phyloP scores from a whole-genome alignment of 108 stramenopile genomes.

The Skeletonema costatum region DNA sequence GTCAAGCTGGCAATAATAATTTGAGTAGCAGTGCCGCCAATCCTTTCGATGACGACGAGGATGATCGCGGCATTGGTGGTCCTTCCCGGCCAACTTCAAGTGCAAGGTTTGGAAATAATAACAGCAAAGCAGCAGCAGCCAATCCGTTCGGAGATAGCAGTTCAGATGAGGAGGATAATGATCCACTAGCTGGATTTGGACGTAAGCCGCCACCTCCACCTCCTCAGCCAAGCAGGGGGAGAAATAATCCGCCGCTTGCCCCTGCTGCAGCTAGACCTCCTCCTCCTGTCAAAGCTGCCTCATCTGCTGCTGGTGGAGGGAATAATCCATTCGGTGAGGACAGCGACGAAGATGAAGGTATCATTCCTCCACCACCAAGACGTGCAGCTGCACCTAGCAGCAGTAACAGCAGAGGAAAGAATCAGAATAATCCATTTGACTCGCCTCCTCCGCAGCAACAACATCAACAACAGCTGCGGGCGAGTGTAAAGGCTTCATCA shows the following conservation, averaged over 20 bases:
- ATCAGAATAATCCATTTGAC: slow-evolving; percentile 18
- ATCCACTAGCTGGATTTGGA: slow-evolving; percentile 20
- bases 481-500: not conserved
- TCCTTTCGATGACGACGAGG: slow-evolving; percentile 33
- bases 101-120: not conserved
- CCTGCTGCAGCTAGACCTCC: too few species aligned
- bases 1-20: not conserved
- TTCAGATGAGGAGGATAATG: not conserved
- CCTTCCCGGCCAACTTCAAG: not conserved
- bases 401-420: not conserved
- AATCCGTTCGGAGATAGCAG: slow-evolving; percentile 6
- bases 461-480: not conserved
- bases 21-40: not conserved
- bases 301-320: not conserved
- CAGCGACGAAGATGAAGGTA: slow-evolving; percentile 5
- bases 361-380: slow-evolving; percentile 4
- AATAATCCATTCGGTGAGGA: slow-evolving; percentile 23
- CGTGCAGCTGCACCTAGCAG: not conserved
- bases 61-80: slow-evolving; percentile 10
- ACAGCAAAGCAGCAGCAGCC: not conserved
- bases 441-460: not conserved
- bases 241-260: slow-evolving; percentile 2
- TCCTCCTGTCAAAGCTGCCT: not conserved
- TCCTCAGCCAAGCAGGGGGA: not conserved
- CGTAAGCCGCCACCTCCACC: slow-evolving; percentile 9